Base-by-base conservation (phyloP, 768 basidiomycete species). In the Panellus pusillus region DNA sequence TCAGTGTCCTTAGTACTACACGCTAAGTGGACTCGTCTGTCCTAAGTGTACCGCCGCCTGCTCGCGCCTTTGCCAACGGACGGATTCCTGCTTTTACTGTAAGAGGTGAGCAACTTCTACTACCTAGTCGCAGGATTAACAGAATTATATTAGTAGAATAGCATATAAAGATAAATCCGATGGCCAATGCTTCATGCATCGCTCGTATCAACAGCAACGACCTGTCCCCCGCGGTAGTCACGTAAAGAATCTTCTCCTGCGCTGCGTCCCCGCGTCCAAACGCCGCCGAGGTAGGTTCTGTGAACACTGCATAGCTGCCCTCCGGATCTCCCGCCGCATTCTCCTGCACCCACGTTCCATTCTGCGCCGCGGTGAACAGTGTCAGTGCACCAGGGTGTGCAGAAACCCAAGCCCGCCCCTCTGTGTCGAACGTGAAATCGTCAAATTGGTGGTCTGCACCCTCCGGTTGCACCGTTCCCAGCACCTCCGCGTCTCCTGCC, bases 401-500 rank as follows among this genome's bases (percentile, higher is more conserved):
- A 7, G 51, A 27, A 12, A 49, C 46, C 55, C 55, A 57, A 6
- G 50, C 50, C 5, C 51, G 37, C 4, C 56, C 56, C 20, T 18
- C 1, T 2, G 15, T 1, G 18, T 57, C 56, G 1, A 57, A n/a
- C 42, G 47, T 50, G 18, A 57, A 57, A 8, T 57, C 51, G 15
- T 57, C 56, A 35, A 11, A 35, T 14, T 4, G 39, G 35, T 4
- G 28, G 14, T 35, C 42, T 3, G 41, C 19, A 6, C n/a, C 45
- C 1, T 12, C 35, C 0, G 41, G 40, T 27, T 36, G 11, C 15
- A 48, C 3, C 4, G n/a, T 44, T 6, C 40, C 17, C 12, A 54
- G 42, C 18, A 9, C 24, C 43, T 44, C 12, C 9, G 44, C 40
- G 9, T 7, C 12, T 2, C 46, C 47, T 1, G 31, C 55, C 2